A percentile compares a stretch with the other conserved stretches of the same genome.
Evolutionary conservation across 108 stramenopile species (phyloP).

Genomic region (Nitzschia sp.): DNA sequence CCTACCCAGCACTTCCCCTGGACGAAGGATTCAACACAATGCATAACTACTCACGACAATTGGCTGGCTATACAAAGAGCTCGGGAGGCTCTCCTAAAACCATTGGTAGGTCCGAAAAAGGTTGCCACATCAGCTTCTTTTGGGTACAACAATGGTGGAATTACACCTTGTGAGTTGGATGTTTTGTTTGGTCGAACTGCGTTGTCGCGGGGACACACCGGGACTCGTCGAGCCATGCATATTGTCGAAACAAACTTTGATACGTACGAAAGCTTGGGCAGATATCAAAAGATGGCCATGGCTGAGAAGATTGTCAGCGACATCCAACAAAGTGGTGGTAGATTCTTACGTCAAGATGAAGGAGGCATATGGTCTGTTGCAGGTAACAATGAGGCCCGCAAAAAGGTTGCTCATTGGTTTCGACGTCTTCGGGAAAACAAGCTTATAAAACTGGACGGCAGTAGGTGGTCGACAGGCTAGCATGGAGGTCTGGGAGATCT

Average conservation of each 20-base stretch:
- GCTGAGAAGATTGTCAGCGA: slow-evolving; percentile 19
- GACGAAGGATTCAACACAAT: neutral
- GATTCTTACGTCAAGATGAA: slow-evolving; percentile 27
- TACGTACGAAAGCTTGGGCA: slow-evolving; percentile 24
- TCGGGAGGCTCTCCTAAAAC: neutral
- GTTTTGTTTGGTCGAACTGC: slow-evolving; percentile 27
- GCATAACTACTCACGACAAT: slow-evolving; percentile 6
- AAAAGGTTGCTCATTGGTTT: slow-evolving; percentile 32
- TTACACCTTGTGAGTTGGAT: slow-evolving; percentile 23
- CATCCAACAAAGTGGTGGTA: slow-evolving; percentile 21
- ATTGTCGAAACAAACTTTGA: slow-evolving; percentile 18
- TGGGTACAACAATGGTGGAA: neutral
- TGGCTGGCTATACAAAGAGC: slow-evolving; percentile 5
- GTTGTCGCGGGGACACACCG: slow-evolving; percentile 4
- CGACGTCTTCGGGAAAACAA: neutral
- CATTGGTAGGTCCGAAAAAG: no score
- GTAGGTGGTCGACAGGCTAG: no score
- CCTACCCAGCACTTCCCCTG: neutral
- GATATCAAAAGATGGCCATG: slow-evolving; percentile 30
- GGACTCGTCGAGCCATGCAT: slow-evolving; percentile 14
- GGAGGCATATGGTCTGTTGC: slow-evolving; percentile 17
- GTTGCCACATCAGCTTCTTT: no score
- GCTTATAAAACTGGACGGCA: no score
- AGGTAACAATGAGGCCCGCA: slow-evolving; percentile 4
- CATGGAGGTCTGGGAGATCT: no score